Percentiles rank a stretch among this genome's conserved stretches.
phyloP scores from a whole-genome alignment of 2,329 filamentous ascomycete species.

The Colletotrichum graminicola region DNA sequence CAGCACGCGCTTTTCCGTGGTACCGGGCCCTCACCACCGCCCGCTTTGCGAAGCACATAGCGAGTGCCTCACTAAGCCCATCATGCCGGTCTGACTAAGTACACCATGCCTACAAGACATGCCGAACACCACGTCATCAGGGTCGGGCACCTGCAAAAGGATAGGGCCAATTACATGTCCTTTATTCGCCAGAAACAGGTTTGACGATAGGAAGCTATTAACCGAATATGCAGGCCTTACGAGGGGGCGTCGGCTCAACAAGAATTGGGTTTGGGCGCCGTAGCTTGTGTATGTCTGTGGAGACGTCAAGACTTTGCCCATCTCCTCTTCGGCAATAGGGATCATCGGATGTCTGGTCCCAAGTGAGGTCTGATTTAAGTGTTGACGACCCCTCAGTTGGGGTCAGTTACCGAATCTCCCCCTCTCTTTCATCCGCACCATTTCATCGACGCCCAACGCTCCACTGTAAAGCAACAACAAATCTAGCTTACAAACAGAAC shows the following conservation, averaged over 20 bases:
- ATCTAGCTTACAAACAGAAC: no score
- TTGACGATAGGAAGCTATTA: background rate
- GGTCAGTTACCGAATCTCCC: background rate
- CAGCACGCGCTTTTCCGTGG: background rate
- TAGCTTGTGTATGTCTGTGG: background rate
- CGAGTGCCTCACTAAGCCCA: background rate
- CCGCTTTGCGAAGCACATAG: no score
- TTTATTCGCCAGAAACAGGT: background rate
- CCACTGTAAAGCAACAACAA: background rate
- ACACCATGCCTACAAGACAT: background rate
- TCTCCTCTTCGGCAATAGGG: background rate
- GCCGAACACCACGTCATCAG: background rate
- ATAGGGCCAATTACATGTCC: no score
- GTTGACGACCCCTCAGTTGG: background rate
- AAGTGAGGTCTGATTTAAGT: background rate
- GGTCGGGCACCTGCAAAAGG: accelerated
- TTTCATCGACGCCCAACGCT: background rate
- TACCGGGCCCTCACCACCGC: background rate
- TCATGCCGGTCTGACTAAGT: background rate
- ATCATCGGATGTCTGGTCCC: background rate
- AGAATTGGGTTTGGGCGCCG: background rate
- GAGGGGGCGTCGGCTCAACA: background rate
- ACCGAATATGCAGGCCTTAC: background rate
- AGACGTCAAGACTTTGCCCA: background rate
- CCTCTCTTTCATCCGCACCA: background rate